Conservation (phyloP, 805 yeast species). For the Yarrowia keelungensis region DNA sequence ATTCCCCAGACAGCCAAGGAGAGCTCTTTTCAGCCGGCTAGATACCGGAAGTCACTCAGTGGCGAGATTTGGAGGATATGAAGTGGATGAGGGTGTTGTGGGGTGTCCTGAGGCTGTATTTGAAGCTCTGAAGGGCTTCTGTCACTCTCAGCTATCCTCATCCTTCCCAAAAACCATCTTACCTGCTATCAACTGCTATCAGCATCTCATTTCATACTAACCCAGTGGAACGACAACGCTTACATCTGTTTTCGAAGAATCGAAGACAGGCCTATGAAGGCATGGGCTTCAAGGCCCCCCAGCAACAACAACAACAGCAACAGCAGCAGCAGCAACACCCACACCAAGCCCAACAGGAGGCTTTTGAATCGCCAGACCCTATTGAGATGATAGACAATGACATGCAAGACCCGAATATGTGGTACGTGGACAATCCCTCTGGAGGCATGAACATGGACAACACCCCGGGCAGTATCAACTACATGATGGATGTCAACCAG, state of each 20-base stretch:
- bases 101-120: background rate
- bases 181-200: background rate
- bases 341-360: background rate
- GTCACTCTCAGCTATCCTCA: too few species aligned
- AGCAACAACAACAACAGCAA: constrained; percentile 41
- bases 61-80: background rate
- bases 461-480: background rate
- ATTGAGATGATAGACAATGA: constrained; percentile 12
- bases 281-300: constrained; percentile 36
- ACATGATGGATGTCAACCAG: constrained; percentile 31
- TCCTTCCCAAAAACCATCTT: too few species aligned
- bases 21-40: background rate
- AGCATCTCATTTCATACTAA: background rate
- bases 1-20: too few species aligned
- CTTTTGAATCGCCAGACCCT: constrained; percentile 28
- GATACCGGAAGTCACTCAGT: constrained; percentile 2
- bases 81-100: background rate
- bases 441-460: constrained; percentile 3
- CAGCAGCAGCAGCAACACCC: constrained; percentile 33
- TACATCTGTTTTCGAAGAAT: constrained; percentile 38
- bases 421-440: constrained; percentile 19
- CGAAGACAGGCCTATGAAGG: constrained; percentile 38
- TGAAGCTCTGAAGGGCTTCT: too few species aligned
- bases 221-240: constrained; percentile 37
- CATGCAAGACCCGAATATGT: constrained; percentile 27